phyloP scores from a whole-genome alignment of 805 yeast genomes.

The Metschnikowia proteae region DNA sequence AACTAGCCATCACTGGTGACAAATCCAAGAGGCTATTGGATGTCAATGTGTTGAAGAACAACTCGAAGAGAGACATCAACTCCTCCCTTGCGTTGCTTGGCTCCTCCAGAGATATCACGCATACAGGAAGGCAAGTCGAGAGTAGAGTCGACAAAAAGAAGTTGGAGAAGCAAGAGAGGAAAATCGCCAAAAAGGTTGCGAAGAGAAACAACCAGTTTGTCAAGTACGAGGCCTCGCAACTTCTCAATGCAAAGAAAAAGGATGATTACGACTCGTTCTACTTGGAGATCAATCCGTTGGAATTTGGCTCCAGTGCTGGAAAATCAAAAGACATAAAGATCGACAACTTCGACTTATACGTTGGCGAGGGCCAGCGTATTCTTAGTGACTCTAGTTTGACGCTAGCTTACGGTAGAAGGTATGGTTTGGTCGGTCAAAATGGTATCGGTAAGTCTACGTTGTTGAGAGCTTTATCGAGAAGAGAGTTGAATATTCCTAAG shows the following conservation, averaged over 20 bases:
- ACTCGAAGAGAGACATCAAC: slow-evolving; percentile 66
- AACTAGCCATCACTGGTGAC: slow-evolving; percentile 75
- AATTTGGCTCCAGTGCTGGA: slow-evolving; percentile 77
- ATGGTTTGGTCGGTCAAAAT: slow-evolving; percentile 97
- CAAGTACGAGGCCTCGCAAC: slow-evolving; percentile 89
- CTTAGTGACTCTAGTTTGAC: slow-evolving; percentile 84
- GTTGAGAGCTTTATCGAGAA: slow-evolving; percentile 82
- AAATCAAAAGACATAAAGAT: slow-evolving; percentile 95
- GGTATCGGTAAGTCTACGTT: slow-evolving; percentile 99
- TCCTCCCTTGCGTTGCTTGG: slow-evolving; percentile 73
- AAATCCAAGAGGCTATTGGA: slow-evolving; percentile 83
- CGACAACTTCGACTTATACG: slow-evolving; percentile 89
- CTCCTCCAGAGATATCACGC: slow-evolving; percentile 81
- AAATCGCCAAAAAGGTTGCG: slow-evolving; percentile 95
- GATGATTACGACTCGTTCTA: slow-evolving; percentile 93
- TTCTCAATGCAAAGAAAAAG: slow-evolving; percentile 58
- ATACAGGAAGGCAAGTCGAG: slow-evolving; percentile 87
- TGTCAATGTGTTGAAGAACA: slow-evolving; percentile 62
- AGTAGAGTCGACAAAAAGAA: slow-evolving; percentile 94
- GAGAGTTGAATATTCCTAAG: slow-evolving; percentile 91
- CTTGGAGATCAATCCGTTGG: slow-evolving; percentile 92
- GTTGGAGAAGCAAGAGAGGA: slow-evolving; percentile 94
- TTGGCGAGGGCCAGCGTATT: slow-evolving; percentile 93
- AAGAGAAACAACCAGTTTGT: slow-evolving; percentile 82
- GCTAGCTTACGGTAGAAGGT: slow-evolving; percentile 86